Percentiles rank a stretch among this genome's conserved stretches.
These are phyloP conservation scores for Candida verbasci DNA, from an alignment of 805 yeast species.

Conservation along the genomic window DNA sequence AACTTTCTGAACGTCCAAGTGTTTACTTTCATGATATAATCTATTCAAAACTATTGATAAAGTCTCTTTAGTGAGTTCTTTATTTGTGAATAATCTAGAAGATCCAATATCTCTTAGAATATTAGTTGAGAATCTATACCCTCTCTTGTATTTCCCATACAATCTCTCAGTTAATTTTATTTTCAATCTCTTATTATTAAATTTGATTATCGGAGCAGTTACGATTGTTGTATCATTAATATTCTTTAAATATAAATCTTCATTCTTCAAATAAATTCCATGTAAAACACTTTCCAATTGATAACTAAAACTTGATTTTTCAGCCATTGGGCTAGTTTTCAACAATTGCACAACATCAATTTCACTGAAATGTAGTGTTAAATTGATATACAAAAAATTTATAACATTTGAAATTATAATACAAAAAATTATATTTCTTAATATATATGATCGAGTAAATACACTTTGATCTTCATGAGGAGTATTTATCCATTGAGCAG, in stretches of 20 bases:
- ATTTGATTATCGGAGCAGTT: conserved; percentile 13
- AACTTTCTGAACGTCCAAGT: background rate
- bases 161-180: conserved; percentile 3
- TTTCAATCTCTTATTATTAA: background rate
- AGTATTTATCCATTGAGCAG: conserved; percentile 3
- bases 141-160: background rate
- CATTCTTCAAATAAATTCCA: conserved; percentile 18
- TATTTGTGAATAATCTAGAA: background rate
- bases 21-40: background rate
- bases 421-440: conserved; percentile 4
- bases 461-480: background rate
- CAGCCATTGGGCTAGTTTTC: background rate
- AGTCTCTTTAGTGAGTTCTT: background rate
- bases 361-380: conserved; percentile 2
- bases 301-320: background rate
- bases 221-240: conserved; percentile 15
- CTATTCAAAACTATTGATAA: background rate
- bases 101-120: background rate
- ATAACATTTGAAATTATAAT: conserved; percentile 3
- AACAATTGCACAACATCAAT: conserved; percentile 6
- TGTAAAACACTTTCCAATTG: conserved; percentile 9
- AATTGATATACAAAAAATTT: conserved; percentile 3
- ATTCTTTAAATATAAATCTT: conserved; percentile 13
- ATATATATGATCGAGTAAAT: background rate
- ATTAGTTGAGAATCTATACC: background rate